Conservation (phyloP, 257 asterid species). For the Salvia rosmarinus region DNA sequence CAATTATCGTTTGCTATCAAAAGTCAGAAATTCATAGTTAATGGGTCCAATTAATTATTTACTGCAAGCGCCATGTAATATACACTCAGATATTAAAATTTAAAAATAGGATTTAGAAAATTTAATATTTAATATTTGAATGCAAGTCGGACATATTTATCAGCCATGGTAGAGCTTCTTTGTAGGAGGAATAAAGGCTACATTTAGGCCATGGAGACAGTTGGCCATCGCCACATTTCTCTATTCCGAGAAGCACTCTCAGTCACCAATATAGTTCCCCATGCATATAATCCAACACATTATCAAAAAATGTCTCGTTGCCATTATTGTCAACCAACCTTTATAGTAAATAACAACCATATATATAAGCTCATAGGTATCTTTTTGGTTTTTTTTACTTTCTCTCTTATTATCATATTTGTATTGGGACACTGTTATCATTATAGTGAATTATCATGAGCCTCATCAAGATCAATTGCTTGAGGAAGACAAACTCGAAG, state of each 20-base stretch:
- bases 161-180: neutral
- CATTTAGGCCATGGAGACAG: neutral
- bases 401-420: neutral
- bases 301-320: neutral
- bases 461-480: neutral
- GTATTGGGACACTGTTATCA: neutral
- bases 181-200: neutral
- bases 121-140: too few relatives aligned
- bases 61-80: too few relatives aligned
- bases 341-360: neutral
- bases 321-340: constrained; percentile 5
- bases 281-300: neutral
- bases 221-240: neutral
- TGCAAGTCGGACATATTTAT: too few relatives aligned
- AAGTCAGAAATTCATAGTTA: too few relatives aligned
- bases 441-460: constrained; percentile 4
- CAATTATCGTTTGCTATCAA: too few relatives aligned
- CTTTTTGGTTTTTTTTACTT: neutral
- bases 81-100: too few relatives aligned
- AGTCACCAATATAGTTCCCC: neutral
- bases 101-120: too few relatives aligned
- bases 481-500: constrained; percentile 4
- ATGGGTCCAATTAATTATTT: too few relatives aligned
- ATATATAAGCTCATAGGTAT: neutral
- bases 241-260: constrained; percentile 8